Conservation (phyloP, 2,329 filamentous ascomycete species). For the Fusarium verticillioides region DNA sequence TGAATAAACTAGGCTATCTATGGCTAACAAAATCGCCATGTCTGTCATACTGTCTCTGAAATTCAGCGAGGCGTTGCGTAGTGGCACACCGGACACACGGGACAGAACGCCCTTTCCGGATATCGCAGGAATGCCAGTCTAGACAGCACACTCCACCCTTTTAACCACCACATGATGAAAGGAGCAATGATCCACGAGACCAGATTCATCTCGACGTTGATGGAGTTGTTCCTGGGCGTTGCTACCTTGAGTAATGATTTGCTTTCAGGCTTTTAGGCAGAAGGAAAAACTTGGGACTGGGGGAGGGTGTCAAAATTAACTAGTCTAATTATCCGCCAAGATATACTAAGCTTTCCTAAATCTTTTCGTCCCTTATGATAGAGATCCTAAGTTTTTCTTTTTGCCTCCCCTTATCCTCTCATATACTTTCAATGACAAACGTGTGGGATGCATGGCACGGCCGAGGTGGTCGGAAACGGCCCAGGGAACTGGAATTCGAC, state of each 20-base stretch:
- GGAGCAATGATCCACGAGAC: not conserved
- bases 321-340: not conserved
- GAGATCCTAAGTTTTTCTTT: not conserved
- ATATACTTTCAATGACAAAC: not conserved
- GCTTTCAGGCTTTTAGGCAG: not conserved
- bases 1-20: no score
- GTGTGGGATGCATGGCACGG: not conserved
- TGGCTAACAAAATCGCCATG: no score
- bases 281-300: not conserved
- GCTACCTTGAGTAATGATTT: not conserved
- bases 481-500: constrained; percentile 4
- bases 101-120: not conserved
- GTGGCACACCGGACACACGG: not conserved
- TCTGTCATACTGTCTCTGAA: not conserved
- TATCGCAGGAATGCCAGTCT: constrained; percentile 1
- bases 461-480: not conserved
- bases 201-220: not conserved
- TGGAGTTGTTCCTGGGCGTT: constrained; percentile 7
- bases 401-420: not conserved
- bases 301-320: not conserved
- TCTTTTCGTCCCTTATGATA: not conserved
- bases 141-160: not conserved
- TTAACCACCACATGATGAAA: not conserved
- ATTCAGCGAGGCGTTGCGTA: not conserved
- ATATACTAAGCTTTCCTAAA: not conserved